Conservation (phyloP, 176 grass and related monocot species). For the Otatea glauca region DNA sequence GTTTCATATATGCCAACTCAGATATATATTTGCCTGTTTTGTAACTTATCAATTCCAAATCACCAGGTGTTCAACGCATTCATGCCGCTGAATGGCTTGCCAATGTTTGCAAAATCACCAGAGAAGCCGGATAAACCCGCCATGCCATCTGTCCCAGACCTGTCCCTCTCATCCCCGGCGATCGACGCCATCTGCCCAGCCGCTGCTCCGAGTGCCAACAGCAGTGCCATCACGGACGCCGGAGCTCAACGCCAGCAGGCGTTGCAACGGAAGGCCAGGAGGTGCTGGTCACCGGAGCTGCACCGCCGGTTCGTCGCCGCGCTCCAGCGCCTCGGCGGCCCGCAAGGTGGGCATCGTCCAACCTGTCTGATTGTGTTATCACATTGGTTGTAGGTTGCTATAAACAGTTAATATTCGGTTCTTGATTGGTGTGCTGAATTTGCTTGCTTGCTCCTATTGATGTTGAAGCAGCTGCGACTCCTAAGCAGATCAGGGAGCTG, state of each 20-base stretch:
- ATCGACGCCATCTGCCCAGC: constrained; percentile 30
- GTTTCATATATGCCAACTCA: background rate
- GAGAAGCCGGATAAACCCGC: constrained; percentile 27
- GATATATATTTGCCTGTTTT: background rate
- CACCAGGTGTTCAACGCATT: constrained; percentile 41
- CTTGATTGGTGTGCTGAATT: constrained; percentile 30
- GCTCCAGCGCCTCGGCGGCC: constrained; percentile 73
- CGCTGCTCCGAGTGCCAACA: constrained; percentile 35
- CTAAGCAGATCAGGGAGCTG: constrained; percentile 89
- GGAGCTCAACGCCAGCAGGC: constrained; percentile 35
- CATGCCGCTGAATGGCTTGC: constrained; percentile 19
- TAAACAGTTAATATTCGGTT: background rate
- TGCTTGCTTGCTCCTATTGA: background rate
- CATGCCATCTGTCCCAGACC: constrained; percentile 42
- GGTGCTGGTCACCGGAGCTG: constrained; percentile 92
- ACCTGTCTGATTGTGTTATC: background rate
- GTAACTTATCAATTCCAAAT: constrained; percentile 16
- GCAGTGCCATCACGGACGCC: constrained; percentile 36
- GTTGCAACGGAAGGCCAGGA: constrained; percentile 68
- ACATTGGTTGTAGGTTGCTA: background rate
- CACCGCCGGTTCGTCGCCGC: constrained; percentile 81
- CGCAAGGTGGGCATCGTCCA: constrained; percentile 53
- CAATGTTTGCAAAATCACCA: background rate
- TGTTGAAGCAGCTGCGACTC: constrained; percentile 66
- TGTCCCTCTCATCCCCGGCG: constrained; percentile 50